Evolutionary conservation across 352 stramenopile genomes (phyloP).

Genomic region (Pythium phragmitis): DNA sequence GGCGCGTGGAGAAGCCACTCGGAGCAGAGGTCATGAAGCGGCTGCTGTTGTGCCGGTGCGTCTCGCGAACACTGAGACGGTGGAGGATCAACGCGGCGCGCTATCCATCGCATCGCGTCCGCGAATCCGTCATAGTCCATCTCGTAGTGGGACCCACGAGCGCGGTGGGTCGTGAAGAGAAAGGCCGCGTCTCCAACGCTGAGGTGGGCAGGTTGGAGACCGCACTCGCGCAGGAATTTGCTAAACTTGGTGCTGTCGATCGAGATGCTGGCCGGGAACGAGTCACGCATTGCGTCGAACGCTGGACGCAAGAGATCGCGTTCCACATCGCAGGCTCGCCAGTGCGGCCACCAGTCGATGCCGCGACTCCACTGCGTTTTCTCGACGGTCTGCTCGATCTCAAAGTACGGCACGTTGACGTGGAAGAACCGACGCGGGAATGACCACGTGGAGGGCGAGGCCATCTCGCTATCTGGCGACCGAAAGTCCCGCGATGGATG

Average conservation of each 20-base stretch:
- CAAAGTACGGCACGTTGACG: constrained; percentile 29
- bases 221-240: constrained; percentile 65
- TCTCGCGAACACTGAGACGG: background rate
- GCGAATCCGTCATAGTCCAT: constrained; percentile 62
- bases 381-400: constrained; percentile 45
- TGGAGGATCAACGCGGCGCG: constrained; percentile 22
- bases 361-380: constrained; percentile 53
- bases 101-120: constrained; percentile 39
- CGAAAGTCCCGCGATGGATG: constrained; percentile 53
- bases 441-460: constrained; percentile 11
- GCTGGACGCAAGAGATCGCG: constrained; percentile 35
- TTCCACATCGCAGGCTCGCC: constrained; percentile 35
- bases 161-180: constrained; percentile 50
- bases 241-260: constrained; percentile 82
- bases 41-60: background rate
- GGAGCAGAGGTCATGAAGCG: constrained; percentile 40
- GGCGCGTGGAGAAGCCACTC: constrained; percentile 45
- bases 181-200: constrained; percentile 65
- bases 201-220: constrained; percentile 43
- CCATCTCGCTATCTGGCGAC: background rate
- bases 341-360: constrained; percentile 45
- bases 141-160: constrained; percentile 45
- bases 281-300: constrained; percentile 47
- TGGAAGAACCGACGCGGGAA: constrained; percentile 37
- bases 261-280: constrained; percentile 42